Conservation (phyloP, 2,329 filamentous ascomycete species). For the Nigrospora oryzae region DNA sequence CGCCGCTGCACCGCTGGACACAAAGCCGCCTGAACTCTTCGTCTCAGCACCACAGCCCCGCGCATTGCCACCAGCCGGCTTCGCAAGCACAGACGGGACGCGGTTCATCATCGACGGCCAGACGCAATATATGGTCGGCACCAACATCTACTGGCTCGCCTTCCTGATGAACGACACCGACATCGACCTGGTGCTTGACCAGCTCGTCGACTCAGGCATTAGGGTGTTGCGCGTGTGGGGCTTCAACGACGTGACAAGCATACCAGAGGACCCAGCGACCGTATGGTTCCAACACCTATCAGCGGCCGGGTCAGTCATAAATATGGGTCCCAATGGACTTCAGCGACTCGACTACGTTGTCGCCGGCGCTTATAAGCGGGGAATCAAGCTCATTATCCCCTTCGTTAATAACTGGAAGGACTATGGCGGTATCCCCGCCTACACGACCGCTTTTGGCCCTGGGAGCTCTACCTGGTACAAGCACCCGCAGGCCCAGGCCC, state of each 20-base stretch:
- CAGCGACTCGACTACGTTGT: constrained; percentile 59
- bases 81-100: constrained; percentile 14
- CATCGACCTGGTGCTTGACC: constrained; percentile 41
- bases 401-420: constrained; percentile 65
- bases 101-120: constrained; percentile 31
- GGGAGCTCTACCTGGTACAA: constrained; percentile 47
- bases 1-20: neutral
- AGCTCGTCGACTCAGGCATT: constrained; percentile 39
- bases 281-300: constrained; percentile 48
- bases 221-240: constrained; percentile 56
- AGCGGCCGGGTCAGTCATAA: constrained; percentile 45
- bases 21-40: neutral
- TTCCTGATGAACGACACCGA: constrained; percentile 43
- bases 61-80: constrained; percentile 1
- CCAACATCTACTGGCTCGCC: constrained; percentile 45
- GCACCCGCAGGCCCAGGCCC: constrained; percentile 37
- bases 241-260: constrained; percentile 48
- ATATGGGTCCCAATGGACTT: constrained; percentile 53
- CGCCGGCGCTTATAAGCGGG: constrained; percentile 45
- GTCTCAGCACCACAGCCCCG: neutral
- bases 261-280: constrained; percentile 19
- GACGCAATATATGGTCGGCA: constrained; percentile 37
- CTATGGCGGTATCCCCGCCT: constrained; percentile 57
- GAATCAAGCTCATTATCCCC: constrained; percentile 55
- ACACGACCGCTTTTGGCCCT: constrained; percentile 48